Conservation (phyloP, 2,329 filamentous ascomycete species). For the Fusarium nygamai region DNA sequence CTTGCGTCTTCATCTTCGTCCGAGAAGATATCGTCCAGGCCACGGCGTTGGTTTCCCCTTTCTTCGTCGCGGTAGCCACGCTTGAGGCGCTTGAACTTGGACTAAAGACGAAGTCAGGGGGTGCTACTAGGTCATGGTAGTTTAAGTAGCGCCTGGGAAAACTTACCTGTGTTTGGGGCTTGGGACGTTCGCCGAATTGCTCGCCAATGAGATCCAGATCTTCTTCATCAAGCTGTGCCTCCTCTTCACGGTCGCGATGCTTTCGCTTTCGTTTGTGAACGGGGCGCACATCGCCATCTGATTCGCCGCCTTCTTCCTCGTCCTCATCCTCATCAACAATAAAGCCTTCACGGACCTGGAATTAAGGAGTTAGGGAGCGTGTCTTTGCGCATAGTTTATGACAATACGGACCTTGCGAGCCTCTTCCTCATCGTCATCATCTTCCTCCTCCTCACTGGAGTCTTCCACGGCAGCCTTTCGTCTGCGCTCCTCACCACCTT, state of each 20-base stretch:
- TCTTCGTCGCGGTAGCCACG: constrained; percentile 83
- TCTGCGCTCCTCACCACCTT: constrained; percentile 73
- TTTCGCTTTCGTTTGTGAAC: constrained; percentile 78
- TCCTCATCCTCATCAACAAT: constrained; percentile 94
- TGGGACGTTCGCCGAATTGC: constrained; percentile 71
- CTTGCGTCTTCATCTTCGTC: constrained; percentile 86
- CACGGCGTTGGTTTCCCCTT: constrained; percentile 71
- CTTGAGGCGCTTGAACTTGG: constrained; percentile 96
- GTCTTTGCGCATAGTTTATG: neutral
- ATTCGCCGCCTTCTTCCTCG: constrained; percentile 73
- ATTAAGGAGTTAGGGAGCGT: constrained; percentile 21
- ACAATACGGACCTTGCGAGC: constrained; percentile 70
- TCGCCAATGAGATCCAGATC: constrained; percentile 95
- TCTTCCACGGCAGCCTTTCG: constrained; percentile 69
- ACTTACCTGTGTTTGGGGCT: constrained; percentile 74
- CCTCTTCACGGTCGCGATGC: constrained; percentile 78
- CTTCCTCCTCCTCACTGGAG: constrained; percentile 91
- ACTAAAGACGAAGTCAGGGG: constrained; percentile 56
- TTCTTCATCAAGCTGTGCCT: constrained; percentile 93
- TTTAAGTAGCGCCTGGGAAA: neutral
- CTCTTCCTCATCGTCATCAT: constrained; percentile 91
- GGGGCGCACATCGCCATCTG: constrained; percentile 63
- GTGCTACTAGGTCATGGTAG: neutral
- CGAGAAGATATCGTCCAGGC: constrained; percentile 92
- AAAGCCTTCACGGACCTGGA: constrained; percentile 89